phyloP scores from a whole-genome alignment of 495 filamentous ascomycete genomes.

The Lasiosphaeria hispida region DNA sequence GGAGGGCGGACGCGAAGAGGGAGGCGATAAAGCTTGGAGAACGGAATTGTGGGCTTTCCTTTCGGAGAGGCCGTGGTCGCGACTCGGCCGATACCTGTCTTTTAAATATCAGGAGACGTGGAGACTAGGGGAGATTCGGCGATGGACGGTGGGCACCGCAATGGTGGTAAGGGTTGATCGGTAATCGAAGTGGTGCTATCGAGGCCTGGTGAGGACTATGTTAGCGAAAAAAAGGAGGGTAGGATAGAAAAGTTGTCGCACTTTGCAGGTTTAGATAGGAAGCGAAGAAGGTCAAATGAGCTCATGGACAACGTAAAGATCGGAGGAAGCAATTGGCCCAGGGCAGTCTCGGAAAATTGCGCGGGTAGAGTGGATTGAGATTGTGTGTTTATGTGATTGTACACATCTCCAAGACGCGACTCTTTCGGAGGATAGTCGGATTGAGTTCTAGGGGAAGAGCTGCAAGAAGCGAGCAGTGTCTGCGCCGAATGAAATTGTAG shows the following conservation, averaged over 20 bases:
- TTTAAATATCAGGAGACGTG: constrained; percentile 65
- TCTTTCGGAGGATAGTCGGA: not conserved
- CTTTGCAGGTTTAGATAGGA: constrained; percentile 96
- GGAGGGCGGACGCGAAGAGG: constrained; percentile 81
- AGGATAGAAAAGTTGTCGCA: constrained; percentile 44
- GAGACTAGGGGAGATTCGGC: constrained; percentile 15
- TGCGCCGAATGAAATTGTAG: no score
- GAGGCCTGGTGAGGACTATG: constrained; percentile 57
- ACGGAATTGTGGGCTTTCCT: constrained; percentile 77
- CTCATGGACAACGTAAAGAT: constrained; percentile 60
- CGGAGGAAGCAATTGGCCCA: constrained; percentile 3
- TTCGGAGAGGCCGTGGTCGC: constrained; percentile 62
- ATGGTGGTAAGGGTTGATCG: not conserved
- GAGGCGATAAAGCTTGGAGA: constrained; percentile 74
- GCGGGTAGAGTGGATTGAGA: not conserved
- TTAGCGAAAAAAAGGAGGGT: constrained; percentile 11
- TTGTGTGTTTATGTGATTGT: not conserved
- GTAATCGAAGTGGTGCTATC: constrained; percentile 67
- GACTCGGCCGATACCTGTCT: constrained; percentile 80
- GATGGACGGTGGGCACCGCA: constrained; percentile 8
- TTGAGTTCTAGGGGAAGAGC: not conserved
- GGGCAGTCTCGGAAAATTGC: constrained; percentile 7
- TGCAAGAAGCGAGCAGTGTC: no score
- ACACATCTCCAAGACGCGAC: not conserved
- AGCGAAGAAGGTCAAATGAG: constrained; percentile 86